A percentile compares a stretch with the other conserved stretches of the same genome.
These are phyloP conservation scores for Cercis canadensis DNA, from an alignment of 306 rosid species.

Conservation along the genomic window DNA sequence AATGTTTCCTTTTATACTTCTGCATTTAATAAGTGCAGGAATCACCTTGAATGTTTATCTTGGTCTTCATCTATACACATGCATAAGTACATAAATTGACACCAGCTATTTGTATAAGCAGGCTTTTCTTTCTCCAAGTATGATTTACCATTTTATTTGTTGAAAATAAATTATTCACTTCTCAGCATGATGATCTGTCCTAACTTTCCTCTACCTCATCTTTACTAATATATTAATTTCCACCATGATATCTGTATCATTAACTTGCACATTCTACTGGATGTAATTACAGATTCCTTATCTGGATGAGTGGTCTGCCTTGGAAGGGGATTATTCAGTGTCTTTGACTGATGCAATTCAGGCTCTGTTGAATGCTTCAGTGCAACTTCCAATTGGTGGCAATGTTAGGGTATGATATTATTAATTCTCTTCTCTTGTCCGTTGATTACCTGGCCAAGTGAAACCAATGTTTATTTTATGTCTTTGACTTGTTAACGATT, in stretches of 20 bases:
- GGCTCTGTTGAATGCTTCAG: conserved; percentile 75
- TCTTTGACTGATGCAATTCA: conserved; percentile 60
- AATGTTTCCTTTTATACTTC: conserved; percentile 4
- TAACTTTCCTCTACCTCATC: not conserved
- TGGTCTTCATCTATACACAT: too few relatives aligned
- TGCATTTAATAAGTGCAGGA: too few relatives aligned
- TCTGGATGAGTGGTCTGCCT: conserved; percentile 74
- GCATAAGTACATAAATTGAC: not conserved
- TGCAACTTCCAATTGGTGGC: conserved; percentile 69
- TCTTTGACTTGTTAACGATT: conserved; percentile 13
- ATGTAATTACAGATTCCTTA: conserved; percentile 63
- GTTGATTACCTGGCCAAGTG: not conserved
- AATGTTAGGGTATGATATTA: conserved; percentile 61
- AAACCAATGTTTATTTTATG: conserved; percentile 15
- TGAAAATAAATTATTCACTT: not conserved
- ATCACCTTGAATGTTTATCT: not conserved
- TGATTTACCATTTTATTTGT: conserved; percentile 5
- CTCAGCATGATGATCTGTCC: not conserved
- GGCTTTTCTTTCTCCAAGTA: conserved; percentile 15
- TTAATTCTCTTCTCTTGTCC: conserved; percentile 29
- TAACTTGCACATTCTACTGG: conserved; percentile 32
- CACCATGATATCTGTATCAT: conserved; percentile 6
- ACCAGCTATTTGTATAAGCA: not conserved
- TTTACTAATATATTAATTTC: not conserved
- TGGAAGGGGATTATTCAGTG: conserved; percentile 65